Conservation (phyloP, 768 basidiomycete species). For the Cystofilobasidium ferigula region DNA sequence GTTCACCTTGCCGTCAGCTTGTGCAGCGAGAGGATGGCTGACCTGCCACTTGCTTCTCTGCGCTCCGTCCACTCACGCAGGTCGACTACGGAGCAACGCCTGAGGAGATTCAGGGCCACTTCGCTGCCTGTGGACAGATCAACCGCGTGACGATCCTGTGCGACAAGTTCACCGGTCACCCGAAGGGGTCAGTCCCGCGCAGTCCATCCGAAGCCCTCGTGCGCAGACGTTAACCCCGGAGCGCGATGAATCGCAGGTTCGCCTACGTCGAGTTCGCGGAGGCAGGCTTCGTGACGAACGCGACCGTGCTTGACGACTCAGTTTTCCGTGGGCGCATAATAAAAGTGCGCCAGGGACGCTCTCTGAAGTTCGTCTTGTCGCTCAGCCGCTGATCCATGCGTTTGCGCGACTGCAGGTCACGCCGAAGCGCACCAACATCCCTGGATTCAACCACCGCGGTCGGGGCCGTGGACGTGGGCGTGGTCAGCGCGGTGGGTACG, state of each 20-base stretch:
- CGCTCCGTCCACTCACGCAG: slow-evolving; percentile 41
- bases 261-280: slow-evolving; percentile 99
- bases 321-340: slow-evolving; percentile 84
- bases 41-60: background rate
- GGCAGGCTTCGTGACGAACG: slow-evolving; percentile 77
- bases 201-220: background rate
- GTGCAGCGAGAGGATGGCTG: too few species aligned
- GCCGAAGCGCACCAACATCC: slow-evolving; percentile 88
- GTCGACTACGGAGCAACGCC: slow-evolving; percentile 96
- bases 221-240: background rate
- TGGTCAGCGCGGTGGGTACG: slow-evolving; percentile 26
- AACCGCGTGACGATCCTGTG: slow-evolving; percentile 98
- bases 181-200: slow-evolving; percentile 65
- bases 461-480: slow-evolving; percentile 51
- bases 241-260: slow-evolving; percentile 56
- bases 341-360: too few species aligned
- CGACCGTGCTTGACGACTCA: slow-evolving; percentile 88
- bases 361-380: slow-evolving; percentile 19
- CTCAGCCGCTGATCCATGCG: background rate
- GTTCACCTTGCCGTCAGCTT: background rate
- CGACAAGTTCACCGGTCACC: slow-evolving; percentile 98
- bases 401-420: too few species aligned
- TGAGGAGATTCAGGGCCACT: slow-evolving; percentile 94
- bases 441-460: slow-evolving; percentile 65
- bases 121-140: slow-evolving; percentile 93